phyloP scores from a whole-genome alignment of 441 rosid genomes.

The Pelargonium australe region DNA sequence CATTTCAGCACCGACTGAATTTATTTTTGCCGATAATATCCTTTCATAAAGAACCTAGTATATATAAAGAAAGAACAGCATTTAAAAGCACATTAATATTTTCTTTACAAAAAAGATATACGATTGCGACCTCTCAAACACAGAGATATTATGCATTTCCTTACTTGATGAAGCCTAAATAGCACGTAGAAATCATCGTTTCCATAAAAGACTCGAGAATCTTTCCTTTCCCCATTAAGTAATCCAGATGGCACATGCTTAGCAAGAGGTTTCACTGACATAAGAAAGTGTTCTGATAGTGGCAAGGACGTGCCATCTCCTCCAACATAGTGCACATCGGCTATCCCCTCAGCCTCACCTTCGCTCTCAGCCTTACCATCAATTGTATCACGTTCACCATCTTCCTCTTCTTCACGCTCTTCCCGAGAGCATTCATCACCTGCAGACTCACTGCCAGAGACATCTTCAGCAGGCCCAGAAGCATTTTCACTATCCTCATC shows the following conservation, averaged over 20 bases:
- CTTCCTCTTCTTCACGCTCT: conserved; percentile 55
- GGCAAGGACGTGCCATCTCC: conserved; percentile 58
- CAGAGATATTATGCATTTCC: conserved; percentile 32
- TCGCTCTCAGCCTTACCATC: conserved; percentile 87
- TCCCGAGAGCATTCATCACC: conserved; percentile 75
- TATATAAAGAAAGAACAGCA: conserved; percentile 10
- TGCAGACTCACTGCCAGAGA: conserved; percentile 82
- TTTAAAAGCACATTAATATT: conserved; percentile 45
- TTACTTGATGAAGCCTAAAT: conserved; percentile 96
- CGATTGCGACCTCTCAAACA: conserved; percentile 50
- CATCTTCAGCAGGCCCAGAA: conserved; percentile 74
- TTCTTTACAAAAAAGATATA: conserved; percentile 28
- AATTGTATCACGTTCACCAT: conserved; percentile 60
- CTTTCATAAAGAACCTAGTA: conserved; percentile 83
- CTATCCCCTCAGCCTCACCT: conserved; percentile 85
- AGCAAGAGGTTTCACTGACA: conserved; percentile 75
- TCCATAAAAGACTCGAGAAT: conserved; percentile 72
- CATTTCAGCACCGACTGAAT: conserved; percentile 82
- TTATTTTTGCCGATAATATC: conserved; percentile 78
- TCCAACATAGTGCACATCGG: conserved; percentile 77
- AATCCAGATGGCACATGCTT: conserved; percentile 56
- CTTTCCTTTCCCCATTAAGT: conserved; percentile 37
- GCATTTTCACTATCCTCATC: conserved; percentile 87
- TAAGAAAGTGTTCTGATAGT: conserved; percentile 56
- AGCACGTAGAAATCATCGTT: conserved; percentile 90